Conservation (phyloP, 2,329 filamentous ascomycete species). For the Ophiostoma novo-ulmi region DNA sequence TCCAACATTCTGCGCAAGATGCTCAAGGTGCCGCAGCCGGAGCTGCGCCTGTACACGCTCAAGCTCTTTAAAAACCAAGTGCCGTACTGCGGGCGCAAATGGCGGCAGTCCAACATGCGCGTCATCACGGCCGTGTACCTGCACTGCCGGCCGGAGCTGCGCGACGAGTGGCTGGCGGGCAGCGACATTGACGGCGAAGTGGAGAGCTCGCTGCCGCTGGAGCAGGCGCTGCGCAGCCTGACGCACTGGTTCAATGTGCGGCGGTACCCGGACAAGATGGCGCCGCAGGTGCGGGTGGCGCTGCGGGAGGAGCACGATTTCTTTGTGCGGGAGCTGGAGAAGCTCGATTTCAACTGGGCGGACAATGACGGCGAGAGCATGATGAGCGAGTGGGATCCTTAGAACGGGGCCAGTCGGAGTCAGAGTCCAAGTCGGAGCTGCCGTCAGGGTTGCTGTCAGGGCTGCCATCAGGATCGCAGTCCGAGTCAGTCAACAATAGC, state of each 20-base stretch:
- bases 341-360: constrained; percentile 51
- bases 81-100: constrained; percentile 95
- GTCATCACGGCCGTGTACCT: constrained; percentile 97
- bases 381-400: constrained; percentile 28
- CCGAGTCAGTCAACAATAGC: background rate
- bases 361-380: constrained; percentile 34
- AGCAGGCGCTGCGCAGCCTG: constrained; percentile 81
- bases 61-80: constrained; percentile 99
- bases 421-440: no score
- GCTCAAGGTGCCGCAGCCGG: constrained; percentile 81
- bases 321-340: constrained; percentile 71
- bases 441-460: no score
- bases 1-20: constrained; percentile 87
- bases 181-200: constrained; percentile 90
- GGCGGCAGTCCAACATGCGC: constrained; percentile 96
- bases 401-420: background rate
- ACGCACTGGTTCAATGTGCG: constrained; percentile 94
- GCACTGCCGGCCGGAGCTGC: constrained; percentile 83
- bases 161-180: constrained; percentile 91
- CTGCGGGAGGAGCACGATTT: constrained; percentile 73
- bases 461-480: no score
- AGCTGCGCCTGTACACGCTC: constrained; percentile 85
- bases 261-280: constrained; percentile 74
- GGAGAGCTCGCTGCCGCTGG: constrained; percentile 83
- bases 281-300: constrained; percentile 50